A percentile compares a stretch with the other conserved stretches of the same genome.
phyloP scores from a whole-genome alignment of 176 grass and related monocot species.

The Rhipidocladum racemiflorum region DNA sequence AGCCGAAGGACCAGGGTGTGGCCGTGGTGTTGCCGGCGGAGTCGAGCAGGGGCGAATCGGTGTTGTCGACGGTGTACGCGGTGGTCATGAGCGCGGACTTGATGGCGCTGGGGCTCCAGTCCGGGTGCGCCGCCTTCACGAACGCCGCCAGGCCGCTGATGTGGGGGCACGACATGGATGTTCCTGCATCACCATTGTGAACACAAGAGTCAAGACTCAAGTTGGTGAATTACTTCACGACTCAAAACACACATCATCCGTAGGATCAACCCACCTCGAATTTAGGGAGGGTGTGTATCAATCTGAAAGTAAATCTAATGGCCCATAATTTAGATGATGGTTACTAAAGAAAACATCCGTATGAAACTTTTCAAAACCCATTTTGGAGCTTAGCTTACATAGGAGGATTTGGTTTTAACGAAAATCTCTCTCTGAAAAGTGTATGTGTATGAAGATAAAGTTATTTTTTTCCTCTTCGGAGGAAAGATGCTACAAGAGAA shows the following conservation, averaged over 20 bases:
- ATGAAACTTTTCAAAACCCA: too few relatives aligned
- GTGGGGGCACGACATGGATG: slow-evolving; percentile 97
- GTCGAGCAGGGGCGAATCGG: slow-evolving; percentile 50
- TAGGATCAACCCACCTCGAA: too few relatives aligned
- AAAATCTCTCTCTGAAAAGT: neutral
- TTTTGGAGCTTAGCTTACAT: neutral
- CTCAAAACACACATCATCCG: too few relatives aligned
- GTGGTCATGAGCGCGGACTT: slow-evolving; percentile 95
- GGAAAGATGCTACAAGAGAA: neutral
- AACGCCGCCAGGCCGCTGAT: slow-evolving; percentile 77
- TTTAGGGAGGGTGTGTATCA: too few relatives aligned
- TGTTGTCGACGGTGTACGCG: slow-evolving; percentile 75
- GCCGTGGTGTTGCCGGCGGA: slow-evolving; percentile 50
- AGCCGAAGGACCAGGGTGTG: slow-evolving; percentile 72
- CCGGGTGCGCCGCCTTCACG: slow-evolving; percentile 74
- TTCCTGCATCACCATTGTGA: slow-evolving; percentile 44
- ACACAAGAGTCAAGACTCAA: neutral
- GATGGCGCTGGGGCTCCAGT: slow-evolving; percentile 87
- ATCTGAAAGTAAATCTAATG: too few relatives aligned
- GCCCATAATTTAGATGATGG: too few relatives aligned
- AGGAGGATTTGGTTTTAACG: too few relatives aligned
- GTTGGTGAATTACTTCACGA: neutral
- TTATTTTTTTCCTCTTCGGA: neutral
- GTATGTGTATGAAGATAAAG: neutral
- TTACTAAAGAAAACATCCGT: too few relatives aligned